Percentiles rank a stretch among this genome's conserved stretches.
phyloP scores from a whole-genome alignment of 176 grass and related monocot species.

The Triticum aestivum region DNA sequence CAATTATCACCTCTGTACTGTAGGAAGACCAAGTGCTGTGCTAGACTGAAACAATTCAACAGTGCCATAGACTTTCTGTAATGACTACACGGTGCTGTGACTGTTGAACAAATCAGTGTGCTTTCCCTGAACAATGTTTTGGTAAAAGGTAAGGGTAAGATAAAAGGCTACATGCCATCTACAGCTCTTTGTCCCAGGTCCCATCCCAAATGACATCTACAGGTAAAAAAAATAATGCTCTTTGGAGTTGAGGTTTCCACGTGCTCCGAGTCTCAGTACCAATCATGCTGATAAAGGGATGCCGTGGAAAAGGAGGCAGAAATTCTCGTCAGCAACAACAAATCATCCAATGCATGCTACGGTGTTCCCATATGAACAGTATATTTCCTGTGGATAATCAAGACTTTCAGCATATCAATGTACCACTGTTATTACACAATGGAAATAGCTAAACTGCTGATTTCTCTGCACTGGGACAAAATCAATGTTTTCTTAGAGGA shows the following conservation, averaged over 20 bases:
- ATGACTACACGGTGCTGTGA: neutral
- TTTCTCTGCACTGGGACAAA: neutral
- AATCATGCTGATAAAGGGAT: neutral
- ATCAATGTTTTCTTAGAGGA: neutral
- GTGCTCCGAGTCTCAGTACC: neutral
- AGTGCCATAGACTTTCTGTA: neutral
- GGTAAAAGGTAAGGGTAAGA: constrained; percentile 9
- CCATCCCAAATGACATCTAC: neutral
- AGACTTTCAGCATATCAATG: neutral
- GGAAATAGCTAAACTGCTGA: neutral
- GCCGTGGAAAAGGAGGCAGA: constrained; percentile 8
- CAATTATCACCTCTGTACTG: neutral
- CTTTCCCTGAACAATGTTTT: constrained; percentile 23
- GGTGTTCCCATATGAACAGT: neutral
- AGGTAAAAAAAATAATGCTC: neutral
- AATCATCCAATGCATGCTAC: neutral
- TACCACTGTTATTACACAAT: neutral
- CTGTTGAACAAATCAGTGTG: neutral
- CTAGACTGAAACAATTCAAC: neutral
- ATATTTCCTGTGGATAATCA: constrained; percentile 16
- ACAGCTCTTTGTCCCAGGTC: neutral
- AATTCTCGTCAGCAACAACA: constrained; percentile 22
- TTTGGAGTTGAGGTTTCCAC: neutral
- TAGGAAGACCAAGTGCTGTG: neutral
- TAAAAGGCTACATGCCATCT: neutral